These are phyloP conservation scores for Russula olivacea DNA, from an alignment of 768 basidiomycete species.

Conservation along the genomic window DNA sequence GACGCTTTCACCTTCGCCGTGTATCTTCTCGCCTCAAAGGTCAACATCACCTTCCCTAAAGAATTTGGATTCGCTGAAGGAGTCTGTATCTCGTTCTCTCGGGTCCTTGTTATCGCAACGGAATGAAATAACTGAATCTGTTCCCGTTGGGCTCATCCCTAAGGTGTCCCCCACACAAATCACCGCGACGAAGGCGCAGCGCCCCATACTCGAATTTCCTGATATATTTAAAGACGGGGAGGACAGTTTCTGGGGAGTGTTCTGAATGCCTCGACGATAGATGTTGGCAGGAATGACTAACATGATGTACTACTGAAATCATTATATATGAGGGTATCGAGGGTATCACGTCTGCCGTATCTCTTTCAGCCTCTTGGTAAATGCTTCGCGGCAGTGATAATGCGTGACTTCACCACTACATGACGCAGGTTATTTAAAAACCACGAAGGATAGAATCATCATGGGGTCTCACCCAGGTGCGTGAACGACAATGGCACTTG, in stretches of 20 bases:
- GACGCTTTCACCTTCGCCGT: neutral
- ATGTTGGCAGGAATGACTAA: neutral
- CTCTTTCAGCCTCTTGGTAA: conserved; percentile 52
- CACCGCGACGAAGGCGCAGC: neutral
- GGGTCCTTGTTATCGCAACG: neutral
- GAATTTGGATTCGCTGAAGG: neutral
- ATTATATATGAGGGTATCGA: neutral
- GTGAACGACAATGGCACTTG: conserved; percentile 25
- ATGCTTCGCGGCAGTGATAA: conserved; percentile 89
- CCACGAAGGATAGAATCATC: neutral
- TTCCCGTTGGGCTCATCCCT: conserved; percentile 2
- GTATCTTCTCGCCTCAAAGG: neutral
- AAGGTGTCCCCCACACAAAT: neutral
- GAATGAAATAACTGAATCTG: neutral
- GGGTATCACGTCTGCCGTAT: conserved; percentile 21
- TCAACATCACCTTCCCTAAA: neutral
- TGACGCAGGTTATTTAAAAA: neutral
- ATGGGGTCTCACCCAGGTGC: conserved; percentile 20
- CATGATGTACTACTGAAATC: conserved; percentile 9
- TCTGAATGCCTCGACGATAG: neutral
- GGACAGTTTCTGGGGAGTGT: neutral
- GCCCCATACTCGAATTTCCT: conserved; percentile 1
- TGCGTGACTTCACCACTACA: conserved; percentile 91
- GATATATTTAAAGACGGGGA: conserved; percentile 11
- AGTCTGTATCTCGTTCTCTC: neutral